These are phyloP conservation scores for Lentinula detonsa DNA, from an alignment of 768 basidiomycete genomes.

Conservation along the genomic window DNA sequence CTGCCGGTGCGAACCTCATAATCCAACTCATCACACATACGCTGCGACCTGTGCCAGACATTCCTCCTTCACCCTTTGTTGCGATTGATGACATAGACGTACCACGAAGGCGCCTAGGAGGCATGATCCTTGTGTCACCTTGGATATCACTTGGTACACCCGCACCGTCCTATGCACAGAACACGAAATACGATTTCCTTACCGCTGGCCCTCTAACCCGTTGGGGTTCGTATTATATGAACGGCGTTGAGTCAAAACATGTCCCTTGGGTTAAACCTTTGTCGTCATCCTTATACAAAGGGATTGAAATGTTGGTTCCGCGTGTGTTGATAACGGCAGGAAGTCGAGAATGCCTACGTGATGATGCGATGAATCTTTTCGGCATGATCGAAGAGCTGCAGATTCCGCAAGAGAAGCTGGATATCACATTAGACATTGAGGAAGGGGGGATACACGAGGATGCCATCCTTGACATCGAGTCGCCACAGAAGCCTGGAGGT, in stretches of 20 bases:
- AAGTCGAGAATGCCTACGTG: constrained; percentile 25
- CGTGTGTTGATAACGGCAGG: constrained; percentile 31
- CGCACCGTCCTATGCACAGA: constrained; percentile 17
- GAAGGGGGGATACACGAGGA: constrained; percentile 30
- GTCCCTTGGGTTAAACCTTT: constrained; percentile 26
- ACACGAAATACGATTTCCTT: constrained; percentile 22
- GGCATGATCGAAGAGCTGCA: constrained; percentile 18
- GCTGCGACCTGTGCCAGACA: constrained; percentile 20
- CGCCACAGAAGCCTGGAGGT: not conserved
- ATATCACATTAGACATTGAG: constrained; percentile 16
- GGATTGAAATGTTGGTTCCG: constrained; percentile 22
- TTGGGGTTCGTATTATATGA: constrained; percentile 17
- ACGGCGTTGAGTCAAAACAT: constrained; percentile 18
- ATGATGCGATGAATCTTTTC: constrained; percentile 20
- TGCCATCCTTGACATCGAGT: constrained; percentile 21
- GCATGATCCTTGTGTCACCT: constrained; percentile 24
- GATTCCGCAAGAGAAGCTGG: constrained; percentile 11
- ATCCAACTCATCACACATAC: constrained; percentile 25
- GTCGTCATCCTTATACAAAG: constrained; percentile 26
- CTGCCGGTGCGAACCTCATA: constrained; percentile 27
- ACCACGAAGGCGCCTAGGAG: constrained; percentile 13
- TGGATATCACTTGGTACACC: constrained; percentile 25
- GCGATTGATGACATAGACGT: constrained; percentile 2
- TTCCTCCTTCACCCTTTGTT: constrained; percentile 15
- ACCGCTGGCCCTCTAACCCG: constrained; percentile 4